phyloP scores from a whole-genome alignment of 805 yeast genomes.

The Pichia deserticola region DNA sequence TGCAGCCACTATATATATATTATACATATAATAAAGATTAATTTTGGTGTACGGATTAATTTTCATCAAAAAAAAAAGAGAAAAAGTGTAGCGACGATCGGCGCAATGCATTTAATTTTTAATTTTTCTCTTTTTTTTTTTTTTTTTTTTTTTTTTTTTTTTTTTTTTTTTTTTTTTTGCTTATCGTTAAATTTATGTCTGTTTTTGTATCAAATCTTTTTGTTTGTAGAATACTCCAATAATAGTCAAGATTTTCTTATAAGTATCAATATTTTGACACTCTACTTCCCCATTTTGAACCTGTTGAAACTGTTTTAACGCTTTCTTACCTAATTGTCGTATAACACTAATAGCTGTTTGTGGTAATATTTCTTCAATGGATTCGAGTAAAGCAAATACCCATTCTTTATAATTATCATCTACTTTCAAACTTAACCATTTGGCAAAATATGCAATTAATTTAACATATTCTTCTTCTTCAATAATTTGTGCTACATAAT shows the following conservation, averaged over 20 bases:
- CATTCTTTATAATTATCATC: constrained; percentile 28
- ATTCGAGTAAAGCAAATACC: constrained; percentile 33
- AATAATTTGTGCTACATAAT: constrained; percentile 26
- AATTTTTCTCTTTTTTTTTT: too few species aligned
- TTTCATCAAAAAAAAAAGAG: too few species aligned
- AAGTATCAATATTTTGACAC: not conserved
- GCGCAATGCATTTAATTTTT: too few species aligned
- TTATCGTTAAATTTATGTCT: too few species aligned
- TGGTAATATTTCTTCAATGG: constrained; percentile 32
- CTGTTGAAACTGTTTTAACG: constrained; percentile 17
- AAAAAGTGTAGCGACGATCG: too few species aligned
- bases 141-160: too few species aligned
- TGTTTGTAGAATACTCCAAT: constrained; percentile 10
- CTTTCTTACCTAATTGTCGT: constrained; percentile 35
- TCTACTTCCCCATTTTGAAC: not conserved
- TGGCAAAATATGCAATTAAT: constrained; percentile 33
- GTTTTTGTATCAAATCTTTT: constrained; percentile 3
- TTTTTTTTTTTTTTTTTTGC: too few species aligned
- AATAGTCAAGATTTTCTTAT: constrained; percentile 1
- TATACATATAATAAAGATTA: too few species aligned
- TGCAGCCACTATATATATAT: too few species aligned
- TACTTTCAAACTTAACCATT: constrained; percentile 34
- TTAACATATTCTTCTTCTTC: constrained; percentile 30
- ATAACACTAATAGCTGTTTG: constrained; percentile 34
- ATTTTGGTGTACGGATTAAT: too few species aligned